Base-by-base conservation (phyloP, 2,329 filamentous ascomycete genomes). In the Hypoxylon sp. region DNA sequence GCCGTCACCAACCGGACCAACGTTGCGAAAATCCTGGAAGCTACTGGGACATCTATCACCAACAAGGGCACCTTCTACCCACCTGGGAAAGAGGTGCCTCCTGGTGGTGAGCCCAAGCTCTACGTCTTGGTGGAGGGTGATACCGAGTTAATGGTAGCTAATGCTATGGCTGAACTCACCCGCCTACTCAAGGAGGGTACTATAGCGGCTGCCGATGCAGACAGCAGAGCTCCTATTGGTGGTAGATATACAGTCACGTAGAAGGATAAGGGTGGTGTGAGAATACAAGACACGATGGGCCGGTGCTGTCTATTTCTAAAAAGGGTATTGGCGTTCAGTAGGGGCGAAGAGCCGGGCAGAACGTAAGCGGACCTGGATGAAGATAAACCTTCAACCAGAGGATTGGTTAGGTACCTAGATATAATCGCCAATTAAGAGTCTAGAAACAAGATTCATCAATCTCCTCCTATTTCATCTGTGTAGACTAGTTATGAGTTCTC, bases 81-180 rank as follows among this genome's bases (percentile, higher is more conserved):
- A 1, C 77, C 89, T 1, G 95, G 94, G 72, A 97, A 97, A 79
- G 91, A 93, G 72, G 94, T 94, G 1, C 89, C 86, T 6, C 80
- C 91, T 0, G 90, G 89, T 37, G 92, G 91, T 61, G 90, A 94
- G 73, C 92, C 96, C n/a, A 98, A 98, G 84, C 84, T 99, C 75
- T 99, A 98, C 79, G 98, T 99, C 76, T 87, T 99, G 68, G 97
- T 99, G 64, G 96, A 99, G 79, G 96, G 96, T 46, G 96, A 99
- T 77, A 98, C 96, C 0, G 96, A 99, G 81, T 85, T 97, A 59
- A 91, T 94, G 33, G 96, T 99, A 30, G 93, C 92, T 57, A 92
- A 93, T 76, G 96, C 96, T 1, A 93, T 99, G 88, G 89, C 90
- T 73, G 95, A 98, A 82, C 86, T 99, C 72, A 95, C 94, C 78